Evolutionary conservation across 2,329 filamentous ascomycete genomes (phyloP), one percentile per base, ranked within the genome.

Genomic region (Colletotrichum sp.): DNA sequence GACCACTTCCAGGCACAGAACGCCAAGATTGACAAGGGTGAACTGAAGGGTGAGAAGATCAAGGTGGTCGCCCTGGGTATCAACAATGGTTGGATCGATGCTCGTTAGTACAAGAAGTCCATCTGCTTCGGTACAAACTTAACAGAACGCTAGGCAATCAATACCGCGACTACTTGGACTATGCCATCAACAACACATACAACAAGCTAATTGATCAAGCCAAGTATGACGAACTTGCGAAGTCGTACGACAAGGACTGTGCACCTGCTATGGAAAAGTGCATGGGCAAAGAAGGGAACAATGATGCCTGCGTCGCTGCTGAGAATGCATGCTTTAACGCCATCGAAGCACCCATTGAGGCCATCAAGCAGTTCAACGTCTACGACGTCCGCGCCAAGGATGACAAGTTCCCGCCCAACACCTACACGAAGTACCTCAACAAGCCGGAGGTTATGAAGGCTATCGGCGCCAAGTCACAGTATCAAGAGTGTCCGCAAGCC

Each of bases 1-100:
- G 81, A 84, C 12, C 89, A 89, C 77, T 89, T 92, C 77, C 82
- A 90, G 72, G 80, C 86, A n/a, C 88, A 91, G 78, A 92, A 92
- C 75, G 83, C 85, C 16, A 81, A 81, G 24, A 91, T 92, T 70
- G 78, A 80, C 13, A 74, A 80, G 5, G 87, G 88, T 13, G 80
- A 78, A 1, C 69, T 86, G 6, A 78, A 81, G 18, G 84, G 84
- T 18, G 80, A 86, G 63, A 83, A 84, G 61, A 85, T 90, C 66
- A 85, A 86, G 58, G 82, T 91, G 24, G 83, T 88, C 4, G 86
- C 88, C 0, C 82, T 91, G 9, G 87, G 88, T n/a, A 85, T 91
- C 72, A 88, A 89, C 81, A 91, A 91, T 76, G 88, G 87, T 31
- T 90, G 87, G 83, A 85, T 89, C 70, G 89, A 91, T 75, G 80